Base-by-base conservation (phyloP, 177 flowering plant species). In the Vitis hybrid region DNA sequence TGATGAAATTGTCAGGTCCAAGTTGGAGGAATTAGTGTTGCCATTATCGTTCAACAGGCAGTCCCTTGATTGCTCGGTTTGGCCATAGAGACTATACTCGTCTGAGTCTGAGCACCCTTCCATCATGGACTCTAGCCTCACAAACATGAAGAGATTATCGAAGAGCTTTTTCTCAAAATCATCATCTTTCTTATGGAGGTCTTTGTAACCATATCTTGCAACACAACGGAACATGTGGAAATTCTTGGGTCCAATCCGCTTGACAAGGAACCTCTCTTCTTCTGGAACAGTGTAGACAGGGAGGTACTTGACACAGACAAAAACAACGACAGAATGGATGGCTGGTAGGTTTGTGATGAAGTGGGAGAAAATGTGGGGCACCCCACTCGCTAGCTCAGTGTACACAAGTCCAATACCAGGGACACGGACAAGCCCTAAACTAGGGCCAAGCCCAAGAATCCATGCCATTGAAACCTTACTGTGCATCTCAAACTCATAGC, bases 261-360 rank as follows among this genome's bases (percentile, higher is more conserved):
- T 91, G 31, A 92, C 90, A 1, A 92, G 88, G 67, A 84, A 88
- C 63, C 97, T 70, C 76, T 92, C 97, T 4, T 85, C 96, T 68
- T 79, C 82, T 0, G 97, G 92, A 18, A 92, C 97, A 0, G 88
- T 88, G 71, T 86, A 88, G 17, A 92, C 97, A 1, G 94, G 97
- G n/a, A 92, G 90, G 75, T 90, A 91, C 82, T 92, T 92, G 56
- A 92, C 88, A 68, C 96, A 92, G 14, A 91, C 93, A 57, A 94
- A 92, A 11, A 94, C 86, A 0, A 94, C 93, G 0, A 87, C 91
- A 1, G 91, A 87, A 71, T 92, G 97, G 79, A 91, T 84, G 55
- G 97, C 97, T 0, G 97, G 97, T 1, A 92, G 84, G 75, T 92
- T 92, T 24, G 97, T 92, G 60, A 92, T 85, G 81, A 92, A 89